These are phyloP conservation scores for Pulchroboletus neoregius DNA, from an alignment of 1,284 basidiomycete genomes.

Conservation along the genomic window DNA sequence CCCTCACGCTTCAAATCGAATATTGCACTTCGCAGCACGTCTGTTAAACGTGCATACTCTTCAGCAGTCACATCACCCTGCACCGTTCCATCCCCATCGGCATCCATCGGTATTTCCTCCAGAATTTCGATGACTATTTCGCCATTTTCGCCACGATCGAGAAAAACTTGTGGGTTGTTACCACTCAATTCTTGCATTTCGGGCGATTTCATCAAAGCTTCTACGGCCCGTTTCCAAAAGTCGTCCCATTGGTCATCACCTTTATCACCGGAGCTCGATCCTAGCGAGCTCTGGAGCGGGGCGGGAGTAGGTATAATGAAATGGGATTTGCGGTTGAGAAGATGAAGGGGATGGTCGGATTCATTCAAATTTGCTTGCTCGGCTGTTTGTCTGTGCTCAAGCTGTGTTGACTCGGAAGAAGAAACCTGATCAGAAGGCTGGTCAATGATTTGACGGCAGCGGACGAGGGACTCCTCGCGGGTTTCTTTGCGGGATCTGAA, in stretches of 20 bases:
- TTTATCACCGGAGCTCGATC: slow-evolving; percentile 15
- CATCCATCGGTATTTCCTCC: slow-evolving; percentile 43
- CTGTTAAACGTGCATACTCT: slow-evolving; percentile 35
- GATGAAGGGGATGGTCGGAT: slow-evolving; percentile 53
- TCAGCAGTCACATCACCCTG: slow-evolving; percentile 29
- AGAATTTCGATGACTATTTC: slow-evolving; percentile 57
- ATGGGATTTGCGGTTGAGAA: slow-evolving; percentile 46
- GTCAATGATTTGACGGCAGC: slow-evolving; percentile 67
- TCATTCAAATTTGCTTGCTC: slow-evolving; percentile 30
- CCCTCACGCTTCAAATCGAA: slow-evolving; percentile 34
- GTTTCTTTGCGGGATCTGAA: slow-evolving; percentile 74
- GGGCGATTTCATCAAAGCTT: slow-evolving; percentile 41
- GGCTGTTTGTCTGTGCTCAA: slow-evolving; percentile 32
- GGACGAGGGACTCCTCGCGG: slow-evolving; percentile 63
- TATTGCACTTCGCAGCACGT: slow-evolving; percentile 42
- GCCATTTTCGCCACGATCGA: slow-evolving; percentile 45
- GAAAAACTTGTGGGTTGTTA: slow-evolving; percentile 35
- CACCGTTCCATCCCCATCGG: slow-evolving; percentile 25
- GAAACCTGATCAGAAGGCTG: slow-evolving; percentile 28
- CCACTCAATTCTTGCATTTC: slow-evolving; percentile 29
- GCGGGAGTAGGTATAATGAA: slow-evolving; percentile 41
- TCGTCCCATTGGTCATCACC: slow-evolving; percentile 24
- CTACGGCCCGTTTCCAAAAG: slow-evolving; percentile 36
- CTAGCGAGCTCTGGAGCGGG: slow-evolving; percentile 20
- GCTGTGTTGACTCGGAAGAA: slow-evolving; percentile 33